phyloP scores from a whole-genome alignment of 306 rosid species.

The Acacia confusa region DNA sequence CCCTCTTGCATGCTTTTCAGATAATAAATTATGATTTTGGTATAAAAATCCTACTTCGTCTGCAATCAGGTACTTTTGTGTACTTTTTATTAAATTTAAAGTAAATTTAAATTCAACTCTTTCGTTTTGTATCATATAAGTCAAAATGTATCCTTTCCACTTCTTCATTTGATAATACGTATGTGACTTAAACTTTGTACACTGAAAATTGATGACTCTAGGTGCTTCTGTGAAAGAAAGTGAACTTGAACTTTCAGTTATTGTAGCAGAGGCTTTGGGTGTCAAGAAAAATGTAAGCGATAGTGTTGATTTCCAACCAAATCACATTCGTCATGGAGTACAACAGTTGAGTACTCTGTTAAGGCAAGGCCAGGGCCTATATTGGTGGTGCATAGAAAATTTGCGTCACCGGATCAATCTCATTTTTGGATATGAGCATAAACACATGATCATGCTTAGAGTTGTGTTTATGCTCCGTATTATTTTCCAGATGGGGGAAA shows the following conservation, averaged over 20 bases:
- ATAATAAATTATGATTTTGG: background rate
- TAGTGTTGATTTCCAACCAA: conserved; percentile 77
- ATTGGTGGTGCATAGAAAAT: conserved; percentile 96
- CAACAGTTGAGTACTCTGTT: conserved; percentile 58
- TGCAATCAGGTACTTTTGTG: background rate
- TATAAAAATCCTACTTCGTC: background rate
- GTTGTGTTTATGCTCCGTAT: conserved; percentile 11
- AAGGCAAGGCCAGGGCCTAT: conserved; percentile 99
- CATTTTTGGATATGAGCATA: conserved; percentile 92
- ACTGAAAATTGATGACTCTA: conserved; percentile 59
- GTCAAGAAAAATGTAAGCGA: conserved; percentile 76
- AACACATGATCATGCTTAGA: conserved; percentile 40
- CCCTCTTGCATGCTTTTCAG: background rate
- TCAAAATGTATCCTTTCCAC: background rate
- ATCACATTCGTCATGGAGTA: conserved; percentile 71
- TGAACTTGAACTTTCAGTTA: conserved; percentile 87
- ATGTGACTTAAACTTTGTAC: conserved; percentile 92
- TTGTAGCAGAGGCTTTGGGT: conserved; percentile 89
- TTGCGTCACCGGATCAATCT: conserved; percentile 99
- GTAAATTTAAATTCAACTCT: background rate
- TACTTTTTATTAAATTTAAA: no score
- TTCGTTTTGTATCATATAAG: background rate
- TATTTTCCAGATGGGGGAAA: background rate
- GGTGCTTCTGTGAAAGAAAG: conserved; percentile 88
- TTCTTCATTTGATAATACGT: conserved; percentile 10